Percentiles rank a stretch among this genome's conserved stretches.
Conservation (phyloP, 2,329 filamentous ascomycete species). For the Colletotrichum sp. region DNA sequence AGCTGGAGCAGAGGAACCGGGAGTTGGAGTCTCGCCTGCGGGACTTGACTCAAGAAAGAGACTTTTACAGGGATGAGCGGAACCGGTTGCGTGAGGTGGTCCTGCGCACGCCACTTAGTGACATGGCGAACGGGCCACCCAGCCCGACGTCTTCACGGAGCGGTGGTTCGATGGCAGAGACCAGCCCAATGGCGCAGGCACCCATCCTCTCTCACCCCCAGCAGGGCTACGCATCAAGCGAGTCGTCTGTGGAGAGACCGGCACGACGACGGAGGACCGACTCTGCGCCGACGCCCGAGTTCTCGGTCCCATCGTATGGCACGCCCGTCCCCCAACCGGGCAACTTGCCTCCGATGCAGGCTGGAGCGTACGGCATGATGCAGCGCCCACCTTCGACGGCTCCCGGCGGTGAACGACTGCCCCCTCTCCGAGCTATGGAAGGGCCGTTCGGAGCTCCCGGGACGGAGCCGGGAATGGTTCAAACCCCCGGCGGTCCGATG, state of each 20-base stretch:
- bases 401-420: constrained; percentile 47
- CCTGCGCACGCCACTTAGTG: constrained; percentile 60
- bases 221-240: constrained; percentile 41
- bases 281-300: constrained; percentile 44
- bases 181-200: constrained; percentile 37
- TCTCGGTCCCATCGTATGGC: constrained; percentile 43
- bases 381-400: constrained; percentile 42
- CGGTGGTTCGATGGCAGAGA: constrained; percentile 40
- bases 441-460: constrained; percentile 23
- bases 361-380: constrained; percentile 39
- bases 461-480: neutral
- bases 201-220: constrained; percentile 26
- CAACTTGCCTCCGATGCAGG: constrained; percentile 46
- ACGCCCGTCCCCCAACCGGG: constrained; percentile 37
- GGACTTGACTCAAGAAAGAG: constrained; percentile 65
- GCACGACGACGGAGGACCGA: constrained; percentile 53
- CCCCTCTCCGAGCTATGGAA: constrained; percentile 53
- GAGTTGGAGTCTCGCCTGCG: constrained; percentile 63
- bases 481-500: constrained; percentile 7
- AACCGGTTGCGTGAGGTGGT: constrained; percentile 75
- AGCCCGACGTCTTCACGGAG: constrained; percentile 50
- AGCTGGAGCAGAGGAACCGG: constrained; percentile 71
- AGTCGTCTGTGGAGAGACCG: constrained; percentile 50
- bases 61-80: constrained; percentile 76
- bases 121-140: constrained; percentile 57